These are phyloP conservation scores for Hyphodiscus sp. DNA, from an alignment of 2,329 filamentous ascomycete genomes.

Conservation along the genomic window DNA sequence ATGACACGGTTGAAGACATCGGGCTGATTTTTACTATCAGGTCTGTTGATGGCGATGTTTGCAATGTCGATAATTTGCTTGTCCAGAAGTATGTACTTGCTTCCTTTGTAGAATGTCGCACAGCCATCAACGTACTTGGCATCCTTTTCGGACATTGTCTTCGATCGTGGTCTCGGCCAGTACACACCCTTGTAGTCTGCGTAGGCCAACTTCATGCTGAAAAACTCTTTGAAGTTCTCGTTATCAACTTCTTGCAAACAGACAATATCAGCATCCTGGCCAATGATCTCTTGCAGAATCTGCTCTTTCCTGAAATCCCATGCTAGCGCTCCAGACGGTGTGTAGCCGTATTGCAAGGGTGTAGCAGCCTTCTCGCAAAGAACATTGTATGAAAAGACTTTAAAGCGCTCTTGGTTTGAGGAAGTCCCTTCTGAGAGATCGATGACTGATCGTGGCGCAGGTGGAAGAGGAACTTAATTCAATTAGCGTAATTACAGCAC, in stretches of 20 bases:
- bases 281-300: slow-evolving; percentile 75
- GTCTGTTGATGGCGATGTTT: slow-evolving; percentile 84
- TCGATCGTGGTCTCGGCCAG: slow-evolving; percentile 82
- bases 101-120: slow-evolving; percentile 92
- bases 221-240: slow-evolving; percentile 86
- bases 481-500: slow-evolving; percentile 5
- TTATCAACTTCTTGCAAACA: slow-evolving; percentile 91
- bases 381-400: slow-evolving; percentile 90
- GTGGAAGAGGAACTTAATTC: slow-evolving; percentile 64
- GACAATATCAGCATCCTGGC: slow-evolving; percentile 78
- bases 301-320: slow-evolving; percentile 84
- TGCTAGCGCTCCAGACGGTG: slow-evolving; percentile 69
- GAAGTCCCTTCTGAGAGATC: slow-evolving; percentile 62
- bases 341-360: slow-evolving; percentile 79
- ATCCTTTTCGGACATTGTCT: slow-evolving; percentile 87
- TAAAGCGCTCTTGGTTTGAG: slow-evolving; percentile 61
- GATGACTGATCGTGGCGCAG: slow-evolving; percentile 69
- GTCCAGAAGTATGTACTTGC: slow-evolving; percentile 89
- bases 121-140: slow-evolving; percentile 90
- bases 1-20: slow-evolving; percentile 98
- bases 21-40: slow-evolving; percentile 94
- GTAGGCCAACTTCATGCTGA: slow-evolving; percentile 78
- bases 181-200: slow-evolving; percentile 91
- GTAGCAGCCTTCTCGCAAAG: slow-evolving; percentile 93
- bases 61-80: slow-evolving; percentile 93